Conservation (phyloP, 306 rosid genomes). For the Sphenostylis stenocarpa region DNA sequence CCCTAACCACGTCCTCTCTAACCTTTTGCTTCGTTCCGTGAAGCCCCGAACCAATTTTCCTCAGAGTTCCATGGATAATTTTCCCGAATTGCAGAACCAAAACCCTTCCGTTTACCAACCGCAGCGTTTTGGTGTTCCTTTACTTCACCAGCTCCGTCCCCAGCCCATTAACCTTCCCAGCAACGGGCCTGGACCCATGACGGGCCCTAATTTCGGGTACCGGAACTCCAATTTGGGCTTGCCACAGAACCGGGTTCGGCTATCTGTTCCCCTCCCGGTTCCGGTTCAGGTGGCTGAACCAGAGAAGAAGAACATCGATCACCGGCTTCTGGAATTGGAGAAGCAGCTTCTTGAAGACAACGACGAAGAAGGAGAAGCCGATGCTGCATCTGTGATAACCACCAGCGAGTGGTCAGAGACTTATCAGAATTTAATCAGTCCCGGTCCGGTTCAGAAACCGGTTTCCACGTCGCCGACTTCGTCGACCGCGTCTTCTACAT, state of each 20-base stretch:
- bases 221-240: conserved; percentile 22
- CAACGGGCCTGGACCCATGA: conserved; percentile 18
- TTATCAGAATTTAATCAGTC: conserved; percentile 64
- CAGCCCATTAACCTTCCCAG: conserved; percentile 37
- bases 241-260: conserved; percentile 36
- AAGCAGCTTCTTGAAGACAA: conserved; percentile 80
- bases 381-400: conserved; percentile 64
- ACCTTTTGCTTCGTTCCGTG: conserved; percentile 58
- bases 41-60: conserved; percentile 56
- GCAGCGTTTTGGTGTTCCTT: conserved; percentile 50
- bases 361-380: conserved; percentile 70
- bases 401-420: conserved; percentile 79
- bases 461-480: conserved; percentile 74
- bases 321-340: conserved; percentile 70
- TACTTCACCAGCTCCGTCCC: conserved; percentile 59
- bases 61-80: conserved; percentile 50
- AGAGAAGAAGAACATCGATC: conserved; percentile 58
- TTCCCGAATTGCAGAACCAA: conserved; percentile 35
- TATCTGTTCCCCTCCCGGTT: background rate
- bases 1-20: conserved; percentile 37
- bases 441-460: conserved; percentile 44
- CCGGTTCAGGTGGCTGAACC: conserved; percentile 37
- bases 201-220: background rate
- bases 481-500: conserved; percentile 53
- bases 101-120: conserved; percentile 20